phyloP scores from a whole-genome alignment of 169 alveolate genomes.

The Cryptosporidium ubiquitum region DNA sequence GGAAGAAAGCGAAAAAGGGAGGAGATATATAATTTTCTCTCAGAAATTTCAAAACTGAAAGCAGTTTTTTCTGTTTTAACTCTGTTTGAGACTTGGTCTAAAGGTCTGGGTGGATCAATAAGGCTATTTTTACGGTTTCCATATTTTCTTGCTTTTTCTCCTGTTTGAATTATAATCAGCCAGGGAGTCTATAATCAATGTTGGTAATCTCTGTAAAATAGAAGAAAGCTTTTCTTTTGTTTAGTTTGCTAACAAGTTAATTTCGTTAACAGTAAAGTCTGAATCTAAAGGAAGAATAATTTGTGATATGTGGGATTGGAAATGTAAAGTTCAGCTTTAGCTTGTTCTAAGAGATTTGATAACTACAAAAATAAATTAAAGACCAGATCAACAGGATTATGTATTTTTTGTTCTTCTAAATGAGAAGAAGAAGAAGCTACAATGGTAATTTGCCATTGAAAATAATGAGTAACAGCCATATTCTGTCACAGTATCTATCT shows the following conservation, averaged over 20 bases:
- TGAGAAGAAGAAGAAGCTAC: slow-evolving; percentile 19
- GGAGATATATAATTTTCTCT: not conserved
- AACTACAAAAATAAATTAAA: not conserved
- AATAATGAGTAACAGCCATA: slow-evolving; percentile 21
- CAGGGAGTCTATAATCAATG: not conserved
- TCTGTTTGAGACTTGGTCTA: not conserved
- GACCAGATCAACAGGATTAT: not conserved
- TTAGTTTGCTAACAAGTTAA: not conserved
- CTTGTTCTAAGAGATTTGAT: not conserved
- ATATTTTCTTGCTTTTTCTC: not conserved
- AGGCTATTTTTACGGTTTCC: not conserved
- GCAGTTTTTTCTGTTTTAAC: not conserved
- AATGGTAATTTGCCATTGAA: slow-evolving; percentile 57
- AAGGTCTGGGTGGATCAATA: not conserved
- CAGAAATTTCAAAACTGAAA: not conserved
- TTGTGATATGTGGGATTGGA: not conserved
- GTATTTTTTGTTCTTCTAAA: not conserved
- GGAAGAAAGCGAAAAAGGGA: not conserved
- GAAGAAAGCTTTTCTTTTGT: not conserved
- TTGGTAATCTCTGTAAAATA: too few relatives aligned
- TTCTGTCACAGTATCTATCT: slow-evolving; percentile 29
- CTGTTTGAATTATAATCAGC: not conserved
- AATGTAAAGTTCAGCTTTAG: not conserved
- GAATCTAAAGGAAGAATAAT: not conserved
- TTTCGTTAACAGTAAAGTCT: not conserved